These are phyloP conservation scores for Simmondsia chinensis DNA, from an alignment of 148 eudicot genomes.

Conservation along the genomic window DNA sequence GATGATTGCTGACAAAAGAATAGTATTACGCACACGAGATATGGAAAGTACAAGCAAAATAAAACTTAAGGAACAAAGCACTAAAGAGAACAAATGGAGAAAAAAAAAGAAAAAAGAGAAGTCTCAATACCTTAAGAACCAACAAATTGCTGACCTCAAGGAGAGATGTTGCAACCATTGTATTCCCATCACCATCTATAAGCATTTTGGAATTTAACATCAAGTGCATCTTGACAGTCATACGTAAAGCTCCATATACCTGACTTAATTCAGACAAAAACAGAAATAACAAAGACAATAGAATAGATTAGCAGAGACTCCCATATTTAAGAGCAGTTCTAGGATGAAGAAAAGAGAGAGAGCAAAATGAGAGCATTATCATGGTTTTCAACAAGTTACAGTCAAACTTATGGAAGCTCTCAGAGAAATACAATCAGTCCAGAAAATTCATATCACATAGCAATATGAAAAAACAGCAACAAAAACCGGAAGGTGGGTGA, in stretches of 20 bases:
- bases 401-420: too few species aligned
- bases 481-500: too few species aligned
- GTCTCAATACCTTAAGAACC: conserved; percentile 67
- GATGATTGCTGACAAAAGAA: conserved; percentile 61
- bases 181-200: conserved; percentile 67
- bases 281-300: too few species aligned
- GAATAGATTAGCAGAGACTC: too few species aligned
- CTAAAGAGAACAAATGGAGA: background rate
- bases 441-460: too few species aligned
- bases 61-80: background rate
- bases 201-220: conserved; percentile 84
- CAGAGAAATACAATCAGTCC: too few species aligned
- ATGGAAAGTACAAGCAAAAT: conserved; percentile 3
- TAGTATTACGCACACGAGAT: too few species aligned
- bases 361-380: too few species aligned
- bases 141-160: conserved; percentile 93
- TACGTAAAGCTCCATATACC: conserved; percentile 90
- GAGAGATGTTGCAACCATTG: conserved; percentile 73
- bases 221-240: conserved; percentile 92
- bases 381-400: too few species aligned
- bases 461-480: too few species aligned
- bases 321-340: too few species aligned
- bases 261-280: conserved; percentile 16
- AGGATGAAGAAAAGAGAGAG: too few species aligned
- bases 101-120: background rate